These are phyloP conservation scores for Cyberlindnera americana DNA, from an alignment of 805 yeast species.

Conservation along the genomic window DNA sequence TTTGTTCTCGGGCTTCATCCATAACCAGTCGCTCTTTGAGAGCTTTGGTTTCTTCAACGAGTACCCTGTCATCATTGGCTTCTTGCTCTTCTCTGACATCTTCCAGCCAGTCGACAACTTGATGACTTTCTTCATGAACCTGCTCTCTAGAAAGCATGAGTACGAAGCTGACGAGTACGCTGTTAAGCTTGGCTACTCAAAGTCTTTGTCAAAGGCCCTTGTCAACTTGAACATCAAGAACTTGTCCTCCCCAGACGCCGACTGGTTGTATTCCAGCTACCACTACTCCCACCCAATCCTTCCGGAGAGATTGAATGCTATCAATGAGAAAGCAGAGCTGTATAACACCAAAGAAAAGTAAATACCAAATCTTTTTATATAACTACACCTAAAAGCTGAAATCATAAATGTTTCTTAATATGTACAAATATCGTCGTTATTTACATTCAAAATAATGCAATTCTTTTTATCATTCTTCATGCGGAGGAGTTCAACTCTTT, in stretches of 20 bases:
- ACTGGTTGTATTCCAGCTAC: conserved; percentile 84
- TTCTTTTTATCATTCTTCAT: not conserved
- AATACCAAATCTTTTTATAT: no score
- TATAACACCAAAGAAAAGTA: conserved; percentile 20
- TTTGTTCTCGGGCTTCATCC: conserved; percentile 74
- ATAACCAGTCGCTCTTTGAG: conserved; percentile 71
- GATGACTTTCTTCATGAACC: conserved; percentile 61
- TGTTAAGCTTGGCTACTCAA: conserved; percentile 64
- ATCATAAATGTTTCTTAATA: not conserved
- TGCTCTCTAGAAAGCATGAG: conserved; percentile 81
- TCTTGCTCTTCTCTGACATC: conserved; percentile 72
- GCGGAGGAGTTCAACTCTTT: conserved; percentile 1
- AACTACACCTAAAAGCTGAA: no score
- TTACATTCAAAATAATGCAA: not conserved
- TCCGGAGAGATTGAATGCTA: conserved; percentile 81
- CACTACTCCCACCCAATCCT: conserved; percentile 90
- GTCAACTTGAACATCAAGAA: conserved; percentile 77
- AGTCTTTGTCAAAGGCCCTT: conserved; percentile 66
- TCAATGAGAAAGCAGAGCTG: conserved; percentile 37
- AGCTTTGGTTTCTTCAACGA: conserved; percentile 70
- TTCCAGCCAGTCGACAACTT: conserved; percentile 73
- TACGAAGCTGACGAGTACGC: conserved; percentile 93
- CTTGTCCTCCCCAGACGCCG: conserved; percentile 82
- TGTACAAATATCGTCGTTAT: conserved; percentile 4
- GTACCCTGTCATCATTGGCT: conserved; percentile 78